Conservation (phyloP, 2,329 filamentous ascomycete genomes). For the Trichoderma sp. region DNA sequence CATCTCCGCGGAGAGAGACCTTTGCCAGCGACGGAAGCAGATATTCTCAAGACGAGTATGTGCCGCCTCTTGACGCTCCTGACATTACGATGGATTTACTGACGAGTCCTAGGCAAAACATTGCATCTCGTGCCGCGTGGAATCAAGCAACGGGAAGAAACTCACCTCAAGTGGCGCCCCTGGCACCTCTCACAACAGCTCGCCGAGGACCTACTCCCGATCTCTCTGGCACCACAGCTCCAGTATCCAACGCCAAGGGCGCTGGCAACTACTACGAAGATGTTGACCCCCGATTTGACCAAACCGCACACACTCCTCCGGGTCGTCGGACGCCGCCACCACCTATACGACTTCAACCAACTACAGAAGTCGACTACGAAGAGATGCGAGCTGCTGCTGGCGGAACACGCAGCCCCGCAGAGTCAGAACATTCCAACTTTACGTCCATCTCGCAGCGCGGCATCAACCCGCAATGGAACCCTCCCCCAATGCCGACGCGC, state of each 20-base stretch:
- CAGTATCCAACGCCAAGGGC: slow-evolving; percentile 39
- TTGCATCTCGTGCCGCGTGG: slow-evolving; percentile 62
- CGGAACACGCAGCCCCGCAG: slow-evolving; percentile 69
- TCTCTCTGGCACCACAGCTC: slow-evolving; percentile 42
- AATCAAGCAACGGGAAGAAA: slow-evolving; percentile 47
- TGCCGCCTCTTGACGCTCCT: neutral
- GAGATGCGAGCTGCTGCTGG: slow-evolving; percentile 58
- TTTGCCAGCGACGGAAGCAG: slow-evolving; percentile 69
- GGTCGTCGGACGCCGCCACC: slow-evolving; percentile 27
- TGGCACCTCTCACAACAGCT: slow-evolving; percentile 51
- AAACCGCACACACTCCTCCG: slow-evolving; percentile 35
- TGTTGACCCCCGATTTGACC: slow-evolving; percentile 79
- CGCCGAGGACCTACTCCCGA: slow-evolving; percentile 42
- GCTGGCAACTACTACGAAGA: slow-evolving; percentile 81
- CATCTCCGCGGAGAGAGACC: slow-evolving; percentile 49
- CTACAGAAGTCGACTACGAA: slow-evolving; percentile 58
- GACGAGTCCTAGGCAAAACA: slow-evolving; percentile 49
- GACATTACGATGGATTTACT: neutral
- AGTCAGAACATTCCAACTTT: slow-evolving; percentile 82
- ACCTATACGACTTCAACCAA: slow-evolving; percentile 31
- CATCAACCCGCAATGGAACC: slow-evolving; percentile 85
- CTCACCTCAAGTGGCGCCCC: slow-evolving; percentile 53
- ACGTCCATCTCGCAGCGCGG: slow-evolving; percentile 88
- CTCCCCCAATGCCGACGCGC: slow-evolving; percentile 49
- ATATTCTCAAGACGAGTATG: slow-evolving; percentile 75